Evolutionary conservation across 306 rosid species (phyloP), one percentile per base, ranked within the genome.

Genomic region (Castanospermum australe): DNA sequence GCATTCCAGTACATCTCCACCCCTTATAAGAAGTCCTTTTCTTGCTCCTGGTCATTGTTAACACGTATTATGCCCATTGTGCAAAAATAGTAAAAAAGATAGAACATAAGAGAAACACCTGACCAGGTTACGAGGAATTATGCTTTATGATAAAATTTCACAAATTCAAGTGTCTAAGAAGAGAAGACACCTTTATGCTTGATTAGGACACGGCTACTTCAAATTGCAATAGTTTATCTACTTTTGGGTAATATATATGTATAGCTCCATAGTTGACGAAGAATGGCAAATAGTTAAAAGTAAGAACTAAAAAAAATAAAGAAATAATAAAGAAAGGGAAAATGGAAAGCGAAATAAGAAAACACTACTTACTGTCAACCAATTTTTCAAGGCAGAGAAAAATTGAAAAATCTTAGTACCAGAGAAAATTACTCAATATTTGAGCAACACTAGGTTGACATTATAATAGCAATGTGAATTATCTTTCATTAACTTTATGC

Each of bases 1-100:
- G 81, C 97, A 93, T 83, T 95, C 97, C 56, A 93, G 86, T 54
- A 93, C 96, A 90, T 95, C 98, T 78, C 98, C 99, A 66, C 99
- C 97, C 86, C 99, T 81, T 54, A 95, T 87, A 77, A 95, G 91
- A 86, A 95, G 97, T 82, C 98, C 99, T 76, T 89, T 93, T 87
- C 94, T 90, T 83, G 97, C 99, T 81, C 99, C 99, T 95, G 90
- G 60, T 83, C 79, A 72, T 79, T 76, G 54, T 39, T 55, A 67
- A 76, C 47, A 66, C 9, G 24, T 71, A 24, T 73, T 52, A 84
- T 52, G 73, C 77, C 47, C 25, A 80, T 39, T 6, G 59, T 33
- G 47, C 44, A 72, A 15, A 54, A 57, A 42, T 21, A 61, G 63
- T 45, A 1, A 21, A 56, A 65, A n/a, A 15, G 47, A 51, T 24